Evolutionary conservation across 2,329 filamentous ascomycete species (phyloP), one percentile per base, ranked within the genome.

Genomic region (Mycocentrospora acerina): DNA sequence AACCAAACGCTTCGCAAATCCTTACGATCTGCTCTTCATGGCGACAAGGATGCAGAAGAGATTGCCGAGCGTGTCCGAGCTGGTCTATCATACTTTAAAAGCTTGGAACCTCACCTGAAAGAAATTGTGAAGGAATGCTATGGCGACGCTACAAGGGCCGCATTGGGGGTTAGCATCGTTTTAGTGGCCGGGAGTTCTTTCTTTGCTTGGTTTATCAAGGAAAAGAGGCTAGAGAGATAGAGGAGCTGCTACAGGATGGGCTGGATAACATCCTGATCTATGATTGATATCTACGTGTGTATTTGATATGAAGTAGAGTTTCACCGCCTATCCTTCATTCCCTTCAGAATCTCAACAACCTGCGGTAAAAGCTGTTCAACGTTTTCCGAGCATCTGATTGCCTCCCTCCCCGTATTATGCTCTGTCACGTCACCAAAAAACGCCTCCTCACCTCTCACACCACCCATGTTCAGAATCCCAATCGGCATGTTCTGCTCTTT

Each of bases 391-490:
- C 63, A 62, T 34, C 73, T 59, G 7, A 74, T 59, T 2, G 64
- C 72, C 8, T 63, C 40, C 24, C 46, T 51, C 1, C 68, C 71
- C 6, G 54, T 59, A 29, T 67, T 66, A 4, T 37, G 46, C 4
- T 72, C 70, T n/a, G 77, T 67, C 29, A 86, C 54, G 41, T 78
- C 71, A 2, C 65, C 68, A 51, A 88, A 88, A 54, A 90, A 84
- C 3, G 69, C 70, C n/a, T 89, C 84, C 60, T 94, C 87, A 12
- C 87, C 86, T 53, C 88, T 77, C 17, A 90, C 83, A 8, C 88
- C 87, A n/a, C 88, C 87, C 42, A 96, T 77, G 58, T 95, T 97
- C 42, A 96, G 72, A 28, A 96, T 83, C 0, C 84, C 90, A 61
- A 97, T 86, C 12, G 89, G 84, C 81, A 94, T 91, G 1, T 83